phyloP scores from a whole-genome alignment of 1,284 basidiomycete genomes.

The Rhodotorula sp. region DNA sequence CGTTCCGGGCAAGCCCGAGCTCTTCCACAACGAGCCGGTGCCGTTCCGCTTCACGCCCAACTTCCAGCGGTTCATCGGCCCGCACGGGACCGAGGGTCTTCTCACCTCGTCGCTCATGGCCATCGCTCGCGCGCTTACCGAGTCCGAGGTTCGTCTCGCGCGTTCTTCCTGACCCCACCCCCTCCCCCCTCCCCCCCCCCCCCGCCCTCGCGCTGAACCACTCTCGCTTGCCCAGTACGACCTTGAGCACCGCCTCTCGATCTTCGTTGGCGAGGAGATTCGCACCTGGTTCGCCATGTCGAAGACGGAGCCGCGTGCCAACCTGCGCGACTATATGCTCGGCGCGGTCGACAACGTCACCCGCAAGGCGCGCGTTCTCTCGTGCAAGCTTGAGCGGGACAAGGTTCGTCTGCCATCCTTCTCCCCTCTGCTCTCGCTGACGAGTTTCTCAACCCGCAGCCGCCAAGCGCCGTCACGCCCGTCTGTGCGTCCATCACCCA shows the following conservation, averaged over 20 bases:
- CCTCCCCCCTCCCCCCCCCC: no score
- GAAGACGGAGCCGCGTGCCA: constrained; percentile 53
- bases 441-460: constrained; percentile 33
- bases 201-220: not conserved
- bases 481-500: constrained; percentile 81
- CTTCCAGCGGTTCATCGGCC: constrained; percentile 90
- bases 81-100: constrained; percentile 86
- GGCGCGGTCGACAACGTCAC: constrained; percentile 78
- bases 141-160: constrained; percentile 73
- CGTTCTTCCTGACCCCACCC: no score
- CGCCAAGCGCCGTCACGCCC: constrained; percentile 56
- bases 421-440: not conserved
- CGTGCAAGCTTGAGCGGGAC: constrained; percentile 79
- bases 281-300: constrained; percentile 62
- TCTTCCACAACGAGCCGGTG: constrained; percentile 68
- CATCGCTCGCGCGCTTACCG: constrained; percentile 83
- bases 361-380: constrained; percentile 79
- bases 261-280: constrained; percentile 93
- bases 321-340: constrained; percentile 69
- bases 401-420: constrained; percentile 57
- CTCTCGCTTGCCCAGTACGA: constrained; percentile 64
- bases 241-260: constrained; percentile 80
- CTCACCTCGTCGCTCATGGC: constrained; percentile 85
- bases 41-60: constrained; percentile 98
- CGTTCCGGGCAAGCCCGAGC: constrained; percentile 46